Base-by-base conservation (phyloP, 768 basidiomycete genomes). In the Kondoa subrosea region DNA sequence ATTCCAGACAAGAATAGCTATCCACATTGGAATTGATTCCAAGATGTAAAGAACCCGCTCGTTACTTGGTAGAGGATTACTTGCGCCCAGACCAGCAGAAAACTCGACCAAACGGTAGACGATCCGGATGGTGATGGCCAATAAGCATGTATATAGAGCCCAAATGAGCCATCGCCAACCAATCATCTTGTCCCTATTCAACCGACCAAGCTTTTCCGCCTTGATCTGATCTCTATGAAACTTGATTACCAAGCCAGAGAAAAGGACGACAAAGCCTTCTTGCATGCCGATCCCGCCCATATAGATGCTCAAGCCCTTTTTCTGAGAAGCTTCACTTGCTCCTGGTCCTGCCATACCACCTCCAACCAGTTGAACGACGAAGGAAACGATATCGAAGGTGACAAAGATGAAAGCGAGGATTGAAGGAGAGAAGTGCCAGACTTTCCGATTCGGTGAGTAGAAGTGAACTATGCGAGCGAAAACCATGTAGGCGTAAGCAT, bases 31-130 rank as follows among this genome's bases (percentile, higher is more conserved):
- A 8, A 21, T 21, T 50, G 40, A 50, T 50, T 50, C 40, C 40
- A 50, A 50, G 40, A 50, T 21, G 40, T 50, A 50, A 8, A 50
- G 40, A 50, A 50, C 12, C 40, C 12, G 40, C 21, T 50, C 40
- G 40, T 50, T 50, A 21, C 40, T 50, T 8, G 40, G 12, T 8
- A 50, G 40, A 8, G 40, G 40, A 50, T 50, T 50, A 21, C 40
- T 50, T 25, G 58, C 14, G 30, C 30, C 58, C 25, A 31, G 14
- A 27, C 58, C 58, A 59, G 58, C 4, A 31, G 21, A 25, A 15
- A 25, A 59, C 58, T 59, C 58, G 58, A 59, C 58, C 25, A 59
- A 27, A 27, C 58, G 58, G 25, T 25, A 59, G 21, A 59, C 30
- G 58, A 59, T 59, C 29, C 58, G 21, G 29, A 31, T 31, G 58